Conservation (phyloP, 2,329 filamentous ascomycete genomes). For the Trichoderma polysporum region DNA sequence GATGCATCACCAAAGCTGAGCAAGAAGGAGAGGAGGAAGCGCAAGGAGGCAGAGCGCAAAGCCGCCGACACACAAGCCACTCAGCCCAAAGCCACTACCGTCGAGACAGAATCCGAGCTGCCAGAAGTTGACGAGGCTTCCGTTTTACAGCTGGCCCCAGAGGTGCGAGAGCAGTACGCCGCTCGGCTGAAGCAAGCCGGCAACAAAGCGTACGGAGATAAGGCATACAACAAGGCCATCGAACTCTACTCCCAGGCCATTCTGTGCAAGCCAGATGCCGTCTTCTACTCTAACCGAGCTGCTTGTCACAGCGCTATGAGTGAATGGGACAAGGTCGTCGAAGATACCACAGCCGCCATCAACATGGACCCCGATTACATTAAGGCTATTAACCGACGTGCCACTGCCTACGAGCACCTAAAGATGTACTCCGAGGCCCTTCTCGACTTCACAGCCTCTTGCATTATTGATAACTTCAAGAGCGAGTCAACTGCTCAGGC, state of each 20-base stretch:
- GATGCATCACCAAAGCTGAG: slow-evolving; percentile 66
- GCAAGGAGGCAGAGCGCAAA: slow-evolving; percentile 73
- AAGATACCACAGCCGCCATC: slow-evolving; percentile 93
- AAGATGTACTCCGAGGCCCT: slow-evolving; percentile 90
- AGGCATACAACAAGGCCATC: slow-evolving; percentile 92
- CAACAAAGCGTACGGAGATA: slow-evolving; percentile 93
- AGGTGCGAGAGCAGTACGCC: slow-evolving; percentile 83
- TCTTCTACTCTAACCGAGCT: slow-evolving; percentile 98
- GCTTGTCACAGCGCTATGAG: slow-evolving; percentile 94
- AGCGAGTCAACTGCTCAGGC: slow-evolving; percentile 85
- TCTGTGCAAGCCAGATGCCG: slow-evolving; percentile 92
- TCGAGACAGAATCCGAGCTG: slow-evolving; percentile 64
- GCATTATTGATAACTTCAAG: slow-evolving; percentile 97
- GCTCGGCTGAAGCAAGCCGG: slow-evolving; percentile 91
- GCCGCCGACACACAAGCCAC: slow-evolving; percentile 44
- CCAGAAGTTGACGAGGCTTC: slow-evolving; percentile 64
- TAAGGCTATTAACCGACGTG: slow-evolving; percentile 94
- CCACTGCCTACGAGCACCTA: slow-evolving; percentile 94
- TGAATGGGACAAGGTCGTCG: slow-evolving; percentile 94
- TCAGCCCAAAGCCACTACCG: slow-evolving; percentile 50
- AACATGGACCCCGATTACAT: slow-evolving; percentile 93
- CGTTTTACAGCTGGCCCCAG: slow-evolving; percentile 49
- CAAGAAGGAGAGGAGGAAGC: slow-evolving; percentile 88
- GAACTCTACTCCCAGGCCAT: slow-evolving; percentile 95
- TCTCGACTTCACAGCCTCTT: slow-evolving; percentile 96